Percentiles rank a stretch among this genome's conserved stretches.
phyloP scores from a whole-genome alignment of 768 basidiomycete genomes.

The Multifurca ochricompacta region DNA sequence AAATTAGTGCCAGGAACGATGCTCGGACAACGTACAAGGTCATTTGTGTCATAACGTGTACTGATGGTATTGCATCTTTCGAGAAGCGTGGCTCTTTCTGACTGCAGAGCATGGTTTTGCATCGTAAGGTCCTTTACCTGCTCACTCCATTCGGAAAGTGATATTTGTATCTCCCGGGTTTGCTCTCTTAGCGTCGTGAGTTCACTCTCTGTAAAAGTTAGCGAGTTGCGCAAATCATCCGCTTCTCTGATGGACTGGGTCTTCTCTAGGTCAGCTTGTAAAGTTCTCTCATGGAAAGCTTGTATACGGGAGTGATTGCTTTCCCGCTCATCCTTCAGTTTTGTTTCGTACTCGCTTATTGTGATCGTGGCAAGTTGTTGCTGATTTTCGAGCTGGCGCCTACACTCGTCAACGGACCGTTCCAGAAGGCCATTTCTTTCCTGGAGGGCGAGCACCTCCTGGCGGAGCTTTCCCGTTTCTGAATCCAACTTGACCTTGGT shows the following conservation, averaged over 20 bases:
- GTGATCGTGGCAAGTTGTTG: conserved; percentile 8
- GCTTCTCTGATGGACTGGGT: conserved; percentile 14
- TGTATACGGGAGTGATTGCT: conserved; percentile 14
- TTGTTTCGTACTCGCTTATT: conserved; percentile 13
- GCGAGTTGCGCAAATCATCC: conserved; percentile 14
- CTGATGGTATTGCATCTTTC: conserved; percentile 25
- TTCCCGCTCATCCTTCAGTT: conserved; percentile 15
- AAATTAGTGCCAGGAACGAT: not conserved
- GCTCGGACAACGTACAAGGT: conserved; percentile 23
- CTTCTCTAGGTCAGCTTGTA: conserved; percentile 18
- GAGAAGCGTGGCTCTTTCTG: conserved; percentile 20
- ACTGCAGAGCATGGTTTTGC: conserved; percentile 22
- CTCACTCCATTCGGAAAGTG: conserved; percentile 19
- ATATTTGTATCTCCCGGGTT: conserved; percentile 19
- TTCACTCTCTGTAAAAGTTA: conserved; percentile 16
- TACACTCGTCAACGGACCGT: conserved; percentile 19
- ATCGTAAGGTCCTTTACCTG: conserved; percentile 23
- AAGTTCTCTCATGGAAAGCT: conserved; percentile 8
- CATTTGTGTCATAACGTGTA: conserved; percentile 26
- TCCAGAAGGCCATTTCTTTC: conserved; percentile 34
- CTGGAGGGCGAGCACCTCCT: conserved; percentile 35
- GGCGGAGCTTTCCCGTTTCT: conserved; percentile 29
- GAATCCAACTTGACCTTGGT: conserved; percentile 28
- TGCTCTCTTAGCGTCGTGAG: conserved; percentile 18
- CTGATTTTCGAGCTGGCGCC: conserved; percentile 11